A percentile compares a stretch with the other conserved stretches of the same genome.
Conservation (phyloP, 306 rosid genomes). For the Prunus mongolica region DNA sequence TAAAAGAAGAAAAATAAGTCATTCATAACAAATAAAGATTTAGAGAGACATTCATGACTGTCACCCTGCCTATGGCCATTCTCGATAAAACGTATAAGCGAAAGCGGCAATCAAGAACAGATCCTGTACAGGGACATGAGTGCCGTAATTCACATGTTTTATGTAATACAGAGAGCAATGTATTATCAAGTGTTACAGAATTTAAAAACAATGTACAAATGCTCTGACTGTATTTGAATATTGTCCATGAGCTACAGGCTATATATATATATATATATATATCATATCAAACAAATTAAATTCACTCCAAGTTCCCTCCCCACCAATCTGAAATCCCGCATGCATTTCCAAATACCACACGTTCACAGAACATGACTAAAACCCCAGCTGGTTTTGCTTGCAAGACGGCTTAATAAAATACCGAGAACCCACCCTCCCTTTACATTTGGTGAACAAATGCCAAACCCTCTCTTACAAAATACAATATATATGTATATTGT, state of each 20-base stretch:
- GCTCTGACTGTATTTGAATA: conserved; percentile 19
- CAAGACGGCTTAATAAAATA: conserved; percentile 16
- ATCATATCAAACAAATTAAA: conserved; percentile 13
- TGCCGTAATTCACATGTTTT: too few relatives aligned
- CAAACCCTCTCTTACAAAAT: conserved; percentile 2
- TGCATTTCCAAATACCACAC: conserved; percentile 37
- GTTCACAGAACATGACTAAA: conserved; percentile 28
- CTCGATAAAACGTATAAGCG: too few relatives aligned
- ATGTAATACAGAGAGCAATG: not conserved
- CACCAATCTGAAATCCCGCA: conserved; percentile 24
- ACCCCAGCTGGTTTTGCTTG: conserved; percentile 18
- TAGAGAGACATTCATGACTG: too few relatives aligned
- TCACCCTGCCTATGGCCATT: too few relatives aligned
- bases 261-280: conserved; percentile 1
- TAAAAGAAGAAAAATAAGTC: too few relatives aligned
- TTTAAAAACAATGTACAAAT: conserved; percentile 33
- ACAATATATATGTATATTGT: not conserved
- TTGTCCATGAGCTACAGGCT: conserved; percentile 16
- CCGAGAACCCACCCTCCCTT: conserved; percentile 35
- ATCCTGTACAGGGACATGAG: too few relatives aligned
- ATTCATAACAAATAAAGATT: too few relatives aligned
- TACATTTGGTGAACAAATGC: conserved; percentile 21
- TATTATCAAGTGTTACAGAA: conserved; percentile 16
- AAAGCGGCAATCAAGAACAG: too few relatives aligned
- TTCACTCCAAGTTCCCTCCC: conserved; percentile 23